phyloP scores from a whole-genome alignment of 768 basidiomycete species.

The Pleurotus tuber-regium region DNA sequence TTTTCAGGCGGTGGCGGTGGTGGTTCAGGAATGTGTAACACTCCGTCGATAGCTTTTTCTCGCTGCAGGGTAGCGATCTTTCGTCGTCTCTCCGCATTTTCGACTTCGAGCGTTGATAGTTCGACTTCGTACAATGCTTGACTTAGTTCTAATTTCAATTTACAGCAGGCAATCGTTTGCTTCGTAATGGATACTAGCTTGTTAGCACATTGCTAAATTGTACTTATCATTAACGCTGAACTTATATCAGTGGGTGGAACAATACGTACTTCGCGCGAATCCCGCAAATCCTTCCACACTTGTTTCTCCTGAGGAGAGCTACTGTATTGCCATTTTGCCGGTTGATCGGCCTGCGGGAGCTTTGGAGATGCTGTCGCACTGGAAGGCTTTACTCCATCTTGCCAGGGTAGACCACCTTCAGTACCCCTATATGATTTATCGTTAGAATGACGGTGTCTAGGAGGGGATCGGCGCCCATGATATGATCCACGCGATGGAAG shows the following conservation, averaged over 20 bases:
- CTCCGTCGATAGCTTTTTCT: constrained; percentile 43
- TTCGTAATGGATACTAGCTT: constrained; percentile 30
- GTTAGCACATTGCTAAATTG: no score
- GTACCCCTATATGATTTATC: background rate
- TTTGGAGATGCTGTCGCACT: constrained; percentile 5
- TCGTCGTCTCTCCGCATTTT: constrained; percentile 55
- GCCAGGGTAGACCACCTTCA: constrained; percentile 1
- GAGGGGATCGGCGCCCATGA: constrained; percentile 4
- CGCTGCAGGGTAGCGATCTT: constrained; percentile 56
- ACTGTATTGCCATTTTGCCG: constrained; percentile 25
- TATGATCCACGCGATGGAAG: constrained; percentile 41
- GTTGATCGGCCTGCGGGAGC: constrained; percentile 3
- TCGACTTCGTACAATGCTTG: constrained; percentile 64
- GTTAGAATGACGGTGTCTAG: background rate
- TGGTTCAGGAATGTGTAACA: no score
- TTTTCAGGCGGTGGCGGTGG: no score
- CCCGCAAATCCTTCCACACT: background rate
- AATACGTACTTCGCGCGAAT: no score
- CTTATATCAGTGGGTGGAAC: no score
- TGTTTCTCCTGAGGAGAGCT: constrained; percentile 16
- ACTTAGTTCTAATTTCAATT: constrained; percentile 25
- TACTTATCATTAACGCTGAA: no score
- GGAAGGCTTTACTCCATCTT: background rate
- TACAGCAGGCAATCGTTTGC: constrained; percentile 39
- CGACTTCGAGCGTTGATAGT: constrained; percentile 55